Evolutionary conservation across 2,329 filamentous ascomycete species (phyloP).

Genomic region (Pseudocercospora musae): DNA sequence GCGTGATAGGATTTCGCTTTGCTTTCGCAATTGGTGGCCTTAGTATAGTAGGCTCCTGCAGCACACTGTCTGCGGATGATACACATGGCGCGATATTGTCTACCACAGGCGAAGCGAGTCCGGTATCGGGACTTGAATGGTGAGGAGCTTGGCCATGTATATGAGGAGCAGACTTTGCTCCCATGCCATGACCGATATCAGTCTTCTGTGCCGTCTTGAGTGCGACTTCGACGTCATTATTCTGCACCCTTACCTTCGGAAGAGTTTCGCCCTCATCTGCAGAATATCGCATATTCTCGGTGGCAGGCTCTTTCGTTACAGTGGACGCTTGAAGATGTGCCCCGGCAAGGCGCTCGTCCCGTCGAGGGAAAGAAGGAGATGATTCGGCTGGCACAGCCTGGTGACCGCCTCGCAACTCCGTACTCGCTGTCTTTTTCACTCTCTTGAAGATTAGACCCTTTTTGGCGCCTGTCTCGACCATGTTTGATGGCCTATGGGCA

Average conservation of each 20-base stretch:
- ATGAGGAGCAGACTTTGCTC: background rate
- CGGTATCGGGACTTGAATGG: background rate
- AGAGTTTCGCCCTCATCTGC: background rate
- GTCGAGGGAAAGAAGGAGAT: background rate
- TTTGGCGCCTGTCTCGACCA: background rate
- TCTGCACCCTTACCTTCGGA: background rate
- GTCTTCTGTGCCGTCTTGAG: background rate
- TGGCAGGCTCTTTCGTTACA: background rate
- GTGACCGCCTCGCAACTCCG: background rate
- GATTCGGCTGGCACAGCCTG: background rate
- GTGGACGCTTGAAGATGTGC: background rate
- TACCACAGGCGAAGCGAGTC: background rate
- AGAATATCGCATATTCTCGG: background rate
- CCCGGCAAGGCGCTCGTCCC: background rate
- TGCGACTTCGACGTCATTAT: background rate
- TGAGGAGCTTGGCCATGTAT: background rate
- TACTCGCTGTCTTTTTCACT: background rate
- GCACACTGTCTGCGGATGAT: constrained; percentile 17
- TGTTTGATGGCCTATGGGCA: background rate
- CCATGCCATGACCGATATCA: background rate
- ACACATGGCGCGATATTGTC: background rate
- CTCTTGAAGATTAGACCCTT: background rate
- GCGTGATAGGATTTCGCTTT: background rate
- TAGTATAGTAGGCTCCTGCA: background rate
- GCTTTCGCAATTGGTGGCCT: background rate